These are phyloP conservation scores for Nannochloropsis limnetica DNA, from an alignment of 352 stramenopile genomes.

Conservation along the genomic window DNA sequence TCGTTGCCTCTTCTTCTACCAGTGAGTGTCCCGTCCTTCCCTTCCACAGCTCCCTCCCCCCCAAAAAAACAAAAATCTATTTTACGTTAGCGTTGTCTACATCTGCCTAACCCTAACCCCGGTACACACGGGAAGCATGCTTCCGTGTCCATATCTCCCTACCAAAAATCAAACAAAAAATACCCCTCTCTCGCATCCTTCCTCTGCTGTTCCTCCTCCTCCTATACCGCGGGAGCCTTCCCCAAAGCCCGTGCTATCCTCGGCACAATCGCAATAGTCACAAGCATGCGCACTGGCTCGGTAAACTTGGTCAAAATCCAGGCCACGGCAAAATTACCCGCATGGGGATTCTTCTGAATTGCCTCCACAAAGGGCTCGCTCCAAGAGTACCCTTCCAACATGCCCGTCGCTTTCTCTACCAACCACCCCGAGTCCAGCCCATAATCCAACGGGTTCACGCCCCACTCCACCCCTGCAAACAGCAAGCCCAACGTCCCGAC, in stretches of 20 bases:
- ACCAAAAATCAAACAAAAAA: background rate
- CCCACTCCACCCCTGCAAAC: conserved; percentile 39
- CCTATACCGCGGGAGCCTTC: conserved; percentile 35
- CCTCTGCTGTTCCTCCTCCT: background rate
- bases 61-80: background rate
- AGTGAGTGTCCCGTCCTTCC: background rate
- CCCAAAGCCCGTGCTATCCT: conserved; percentile 55
- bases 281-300: conserved; percentile 61
- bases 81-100: background rate
- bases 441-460: background rate
- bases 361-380: conserved; percentile 53
- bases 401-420: conserved; percentile 33
- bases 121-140: background rate
- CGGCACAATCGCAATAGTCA: conserved; percentile 57
- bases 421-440: conserved; percentile 18
- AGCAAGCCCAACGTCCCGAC: conserved; percentile 59
- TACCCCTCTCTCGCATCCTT: background rate
- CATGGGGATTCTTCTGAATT: conserved; percentile 58
- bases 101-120: background rate
- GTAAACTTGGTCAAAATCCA: conserved; percentile 69
- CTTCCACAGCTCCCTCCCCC: background rate
- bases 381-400: conserved; percentile 56
- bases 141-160: background rate
- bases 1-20: background rate
- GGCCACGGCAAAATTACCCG: conserved; percentile 64